Percentiles rank a stretch among this genome's conserved stretches.
Evolutionary conservation across 2,329 filamentous ascomycete species (phyloP).

Genomic region (Calonectria multiphialidica): DNA sequence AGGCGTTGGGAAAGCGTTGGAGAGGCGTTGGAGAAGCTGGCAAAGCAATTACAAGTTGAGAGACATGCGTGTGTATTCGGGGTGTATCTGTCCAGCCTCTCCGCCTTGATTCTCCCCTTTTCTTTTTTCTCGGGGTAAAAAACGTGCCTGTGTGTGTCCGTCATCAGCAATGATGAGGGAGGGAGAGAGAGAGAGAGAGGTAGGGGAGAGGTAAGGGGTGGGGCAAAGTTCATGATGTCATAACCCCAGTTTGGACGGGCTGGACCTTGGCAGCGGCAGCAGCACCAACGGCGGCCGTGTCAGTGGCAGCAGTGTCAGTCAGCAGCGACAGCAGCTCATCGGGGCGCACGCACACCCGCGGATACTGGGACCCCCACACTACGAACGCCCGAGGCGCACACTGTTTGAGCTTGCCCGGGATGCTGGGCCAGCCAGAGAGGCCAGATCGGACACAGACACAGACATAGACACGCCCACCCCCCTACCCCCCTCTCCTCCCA

Average conservation of each 20-base stretch:
- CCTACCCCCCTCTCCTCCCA: too few relatives aligned
- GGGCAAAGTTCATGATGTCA: conserved; percentile 21
- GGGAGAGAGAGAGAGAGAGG: too few relatives aligned
- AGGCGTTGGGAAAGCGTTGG: neutral
- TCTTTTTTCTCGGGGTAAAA: neutral
- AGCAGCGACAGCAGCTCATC: neutral
- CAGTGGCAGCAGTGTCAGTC: too few relatives aligned
- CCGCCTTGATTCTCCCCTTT: neutral
- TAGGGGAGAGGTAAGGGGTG: too few relatives aligned
- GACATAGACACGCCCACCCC: too few relatives aligned
- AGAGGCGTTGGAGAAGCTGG: neutral
- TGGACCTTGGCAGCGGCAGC: neutral
- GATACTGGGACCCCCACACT: neutral
- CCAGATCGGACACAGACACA: neutral
- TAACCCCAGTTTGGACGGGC: neutral
- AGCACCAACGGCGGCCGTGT: too few relatives aligned
- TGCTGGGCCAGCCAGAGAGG: neutral
- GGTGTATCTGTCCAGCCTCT: neutral
- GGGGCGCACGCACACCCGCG: neutral
- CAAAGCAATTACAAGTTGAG: neutral
- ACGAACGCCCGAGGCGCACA: neutral
- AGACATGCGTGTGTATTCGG: neutral
- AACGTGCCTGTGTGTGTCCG: neutral
- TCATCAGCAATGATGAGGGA: neutral
- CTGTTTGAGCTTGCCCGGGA: neutral